Conservation (phyloP, 139 green algal genomes). For the Astrephomene gubernaculifera region DNA sequence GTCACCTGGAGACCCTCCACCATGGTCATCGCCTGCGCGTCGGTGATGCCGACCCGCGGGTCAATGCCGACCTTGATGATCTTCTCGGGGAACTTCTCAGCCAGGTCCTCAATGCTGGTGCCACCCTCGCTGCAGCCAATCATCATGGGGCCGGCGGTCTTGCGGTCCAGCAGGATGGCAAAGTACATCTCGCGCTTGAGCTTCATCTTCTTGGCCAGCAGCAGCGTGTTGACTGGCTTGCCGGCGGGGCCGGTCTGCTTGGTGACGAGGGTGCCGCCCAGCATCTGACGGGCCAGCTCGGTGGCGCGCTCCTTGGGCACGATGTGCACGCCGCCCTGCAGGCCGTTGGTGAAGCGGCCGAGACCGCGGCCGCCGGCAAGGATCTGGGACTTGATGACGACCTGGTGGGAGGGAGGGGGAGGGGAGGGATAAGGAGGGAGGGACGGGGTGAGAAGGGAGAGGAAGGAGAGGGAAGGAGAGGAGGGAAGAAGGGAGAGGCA, state of each 20-base stretch:
- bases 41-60: constrained; percentile 86
- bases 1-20: constrained; percentile 78
- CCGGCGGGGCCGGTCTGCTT: constrained; percentile 92
- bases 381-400: constrained; percentile 98
- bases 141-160: constrained; percentile 80
- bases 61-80: constrained; percentile 98
- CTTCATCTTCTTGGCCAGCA: constrained; percentile 94
- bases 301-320: constrained; percentile 71
- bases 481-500: too few species aligned
- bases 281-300: constrained; percentile 86
- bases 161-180: constrained; percentile 95
- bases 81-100: constrained; percentile 97
- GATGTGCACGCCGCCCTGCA: constrained; percentile 99
- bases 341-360: constrained; percentile 94
- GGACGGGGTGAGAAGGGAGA: too few species aligned
- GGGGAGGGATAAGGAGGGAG: too few species aligned
- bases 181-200: constrained; percentile 99
- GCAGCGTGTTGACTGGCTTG: constrained; percentile 98
- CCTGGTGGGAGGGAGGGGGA: too few species aligned
- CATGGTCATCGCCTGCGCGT: constrained; percentile 70
- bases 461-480: too few species aligned
- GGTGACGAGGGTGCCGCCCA: constrained; percentile 92
- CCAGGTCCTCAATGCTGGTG: constrained; percentile 98
- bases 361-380: constrained; percentile 95
- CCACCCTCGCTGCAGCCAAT: constrained; percentile 92